phyloP scores from a whole-genome alignment of 1,139 yeast species.

The Torulaspora pretoriensis region DNA sequence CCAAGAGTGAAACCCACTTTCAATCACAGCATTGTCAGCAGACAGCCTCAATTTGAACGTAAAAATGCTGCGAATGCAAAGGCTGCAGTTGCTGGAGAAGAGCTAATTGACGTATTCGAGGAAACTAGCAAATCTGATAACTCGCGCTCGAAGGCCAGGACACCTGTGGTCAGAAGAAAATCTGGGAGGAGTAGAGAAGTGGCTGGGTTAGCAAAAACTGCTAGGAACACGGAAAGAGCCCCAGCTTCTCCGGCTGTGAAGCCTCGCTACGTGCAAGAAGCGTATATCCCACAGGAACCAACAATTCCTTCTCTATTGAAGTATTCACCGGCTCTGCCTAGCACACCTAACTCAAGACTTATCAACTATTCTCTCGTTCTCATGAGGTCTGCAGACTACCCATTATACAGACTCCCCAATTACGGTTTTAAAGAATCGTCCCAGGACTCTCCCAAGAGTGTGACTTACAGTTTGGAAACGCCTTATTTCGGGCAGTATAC shows the following conservation, averaged over 20 bases:
- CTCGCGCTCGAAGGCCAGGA: background rate
- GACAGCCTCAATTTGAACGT: constrained; percentile 19
- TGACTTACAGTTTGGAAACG: constrained; percentile 11
- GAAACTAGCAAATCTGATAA: constrained; percentile 1
- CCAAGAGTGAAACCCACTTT: constrained; percentile 16
- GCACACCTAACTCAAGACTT: constrained; percentile 20
- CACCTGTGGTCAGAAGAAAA: constrained; percentile 3
- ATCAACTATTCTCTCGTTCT: constrained; percentile 21
- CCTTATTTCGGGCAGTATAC: constrained; percentile 26
- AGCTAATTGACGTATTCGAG: constrained; percentile 17
- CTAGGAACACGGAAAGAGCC: constrained; percentile 2
- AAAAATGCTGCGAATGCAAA: constrained; percentile 8
- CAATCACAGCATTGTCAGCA: constrained; percentile 17
- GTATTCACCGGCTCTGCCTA: constrained; percentile 21
- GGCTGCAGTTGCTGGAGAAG: constrained; percentile 10
- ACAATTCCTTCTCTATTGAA: constrained; percentile 26
- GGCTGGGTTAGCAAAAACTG: constrained; percentile 7
- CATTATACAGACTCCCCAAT: constrained; percentile 25
- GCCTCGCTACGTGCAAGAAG: constrained; percentile 10
- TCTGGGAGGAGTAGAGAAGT: constrained; percentile 5
- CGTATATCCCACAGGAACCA: constrained; percentile 25
- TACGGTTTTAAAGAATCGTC: constrained; percentile 15
- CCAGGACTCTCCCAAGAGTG: constrained; percentile 14
- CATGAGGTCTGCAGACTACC: constrained; percentile 26
- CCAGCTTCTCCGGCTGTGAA: constrained; percentile 10